These are phyloP conservation scores for Teratosphaeria destructans DNA, from an alignment of 2,329 filamentous ascomycete species.

Conservation along the genomic window DNA sequence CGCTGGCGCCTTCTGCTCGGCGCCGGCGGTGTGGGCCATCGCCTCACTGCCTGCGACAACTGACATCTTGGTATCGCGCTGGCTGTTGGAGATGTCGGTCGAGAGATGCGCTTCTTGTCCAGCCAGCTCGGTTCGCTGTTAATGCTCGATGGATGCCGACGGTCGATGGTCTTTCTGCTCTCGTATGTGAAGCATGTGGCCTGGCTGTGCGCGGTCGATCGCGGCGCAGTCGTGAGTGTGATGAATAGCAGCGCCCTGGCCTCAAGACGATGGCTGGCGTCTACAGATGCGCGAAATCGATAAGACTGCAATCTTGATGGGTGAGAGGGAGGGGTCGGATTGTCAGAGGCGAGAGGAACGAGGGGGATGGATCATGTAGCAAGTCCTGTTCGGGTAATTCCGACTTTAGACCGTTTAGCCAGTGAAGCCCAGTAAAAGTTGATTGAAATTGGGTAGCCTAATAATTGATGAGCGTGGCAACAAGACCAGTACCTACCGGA, in stretches of 20 bases:
- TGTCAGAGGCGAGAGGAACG: background rate
- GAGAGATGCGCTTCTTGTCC: conserved; percentile 2
- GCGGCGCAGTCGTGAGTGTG: background rate
- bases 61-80: conserved; percentile 7
- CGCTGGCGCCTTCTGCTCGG: conserved; percentile 34
- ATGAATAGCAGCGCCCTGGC: background rate
- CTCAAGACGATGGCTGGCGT: background rate
- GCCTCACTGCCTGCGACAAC: conserved; percentile 37
- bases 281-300: background rate
- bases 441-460: too few species aligned
- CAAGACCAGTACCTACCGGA: too few species aligned
- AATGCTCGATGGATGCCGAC: conserved; percentile 8
- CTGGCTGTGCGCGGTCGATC: background rate
- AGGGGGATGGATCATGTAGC: background rate
- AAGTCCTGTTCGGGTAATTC: too few species aligned
- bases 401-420: too few species aligned
- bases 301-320: background rate
- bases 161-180: background rate
- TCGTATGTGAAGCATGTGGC: background rate
- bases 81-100: conserved; percentile 1
- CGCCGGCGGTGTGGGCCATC: conserved; percentile 51
- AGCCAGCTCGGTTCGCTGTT: conserved; percentile 16
- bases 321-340: too few species aligned
- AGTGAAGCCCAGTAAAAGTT: too few species aligned
- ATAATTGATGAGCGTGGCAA: too few species aligned